Evolutionary conservation across 129 eudicot species (phyloP).

Genomic region (Lactuca sativa): DNA sequence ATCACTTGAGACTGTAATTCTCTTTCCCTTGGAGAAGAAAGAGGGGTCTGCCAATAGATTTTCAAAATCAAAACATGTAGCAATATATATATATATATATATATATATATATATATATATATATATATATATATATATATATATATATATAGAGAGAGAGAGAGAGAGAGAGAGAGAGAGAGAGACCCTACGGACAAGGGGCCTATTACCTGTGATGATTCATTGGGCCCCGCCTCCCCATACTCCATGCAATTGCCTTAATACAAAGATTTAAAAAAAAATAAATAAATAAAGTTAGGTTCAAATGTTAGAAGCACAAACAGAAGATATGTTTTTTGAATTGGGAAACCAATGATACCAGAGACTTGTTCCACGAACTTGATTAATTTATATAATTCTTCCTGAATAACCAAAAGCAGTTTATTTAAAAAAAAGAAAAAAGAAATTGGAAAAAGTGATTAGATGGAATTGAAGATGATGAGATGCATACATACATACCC

Average conservation of each 20-base stretch:
- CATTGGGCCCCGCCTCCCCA: slow-evolving; percentile 49
- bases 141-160: too few species aligned
- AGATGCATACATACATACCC: slow-evolving; percentile 46
- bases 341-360: slow-evolving; percentile 43
- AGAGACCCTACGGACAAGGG: slow-evolving; percentile 2
- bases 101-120: too few species aligned
- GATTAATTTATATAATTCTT: slow-evolving; percentile 75
- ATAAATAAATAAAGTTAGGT: not conserved
- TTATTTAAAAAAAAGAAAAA: slow-evolving; percentile 7
- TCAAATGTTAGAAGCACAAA: not conserved
- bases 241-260: slow-evolving; percentile 60
- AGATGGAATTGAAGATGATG: slow-evolving; percentile 15
- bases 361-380: slow-evolving; percentile 72
- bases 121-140: too few species aligned
- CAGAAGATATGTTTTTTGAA: not conserved
- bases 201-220: slow-evolving; percentile 45
- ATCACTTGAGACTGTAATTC: slow-evolving; percentile 72
- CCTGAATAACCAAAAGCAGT: slow-evolving; percentile 48
- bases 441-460: not conserved
- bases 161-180: too few species aligned
- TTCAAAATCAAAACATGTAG: slow-evolving; percentile 8
- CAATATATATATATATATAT: not conserved
- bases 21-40: slow-evolving; percentile 59
- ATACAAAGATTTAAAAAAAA: not conserved
- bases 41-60: slow-evolving; percentile 43